Base-by-base conservation (phyloP, 371 early-diverging fungal species). In the Mortierella sp. region DNA sequence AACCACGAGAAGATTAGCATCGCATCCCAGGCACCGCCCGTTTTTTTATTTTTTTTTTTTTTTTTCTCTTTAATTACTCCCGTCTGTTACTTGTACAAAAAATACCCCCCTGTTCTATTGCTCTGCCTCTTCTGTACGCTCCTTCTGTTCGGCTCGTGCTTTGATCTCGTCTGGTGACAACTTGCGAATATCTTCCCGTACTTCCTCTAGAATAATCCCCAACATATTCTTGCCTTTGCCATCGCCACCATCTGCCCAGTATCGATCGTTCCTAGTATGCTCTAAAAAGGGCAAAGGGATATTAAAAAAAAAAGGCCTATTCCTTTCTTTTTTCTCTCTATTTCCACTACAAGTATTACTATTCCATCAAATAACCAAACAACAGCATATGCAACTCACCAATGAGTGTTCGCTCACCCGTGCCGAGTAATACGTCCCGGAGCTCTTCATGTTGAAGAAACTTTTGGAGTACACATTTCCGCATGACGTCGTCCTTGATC, bases 221-320 rank as follows among this genome's bases (percentile, higher is more conserved):
- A 84, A 59, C 81, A 74, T 84, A 60, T 84, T 85, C 70, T 76
- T 73, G 60, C 85, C 84, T 37, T 56, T 80, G 45, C 83, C 82
- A 58, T 85, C 67, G 1, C 86, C 85, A 28, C 84, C 86, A 74
- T 86, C 86, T 15, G 77, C 86, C 86, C 86, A 86, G 63, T 86
- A 86, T 1, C 65, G n/a, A 57, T 86, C 87, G 25, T 81, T 86
- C 29, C 47, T 60, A 0, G 86, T 86, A 26, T 84, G 84, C 52
- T 86, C 86, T 57, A 71, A 48, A 16, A 44, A n/a, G n/a, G n/a
- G n/a, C n/a, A n/a, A n/a, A 0, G 23, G 21, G 9, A 43, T 4
- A 57, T 3, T n/a, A 6, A 28, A 56, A 30, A 57, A 30, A n/a
- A 12, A n/a, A 57, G 30, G 58, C n/a, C 18, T 37, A 9, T 7